These are phyloP conservation scores for Penicillium capsulatum DNA, from an alignment of 2,329 filamentous ascomycete genomes.

Conservation along the genomic window DNA sequence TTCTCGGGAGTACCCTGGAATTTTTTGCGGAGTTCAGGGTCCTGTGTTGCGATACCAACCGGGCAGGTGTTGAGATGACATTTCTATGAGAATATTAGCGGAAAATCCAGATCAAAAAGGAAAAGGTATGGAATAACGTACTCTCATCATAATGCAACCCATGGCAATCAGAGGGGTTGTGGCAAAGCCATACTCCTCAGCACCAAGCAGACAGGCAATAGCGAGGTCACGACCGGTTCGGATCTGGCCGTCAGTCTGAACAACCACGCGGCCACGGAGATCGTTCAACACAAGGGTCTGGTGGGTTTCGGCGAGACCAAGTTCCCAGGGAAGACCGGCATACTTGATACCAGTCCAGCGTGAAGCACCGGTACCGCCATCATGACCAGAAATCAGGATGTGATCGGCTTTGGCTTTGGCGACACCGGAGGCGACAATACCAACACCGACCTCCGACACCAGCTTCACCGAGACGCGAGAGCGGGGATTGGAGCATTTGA, in stretches of 20 bases:
- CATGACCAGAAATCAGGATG: conserved; percentile 93
- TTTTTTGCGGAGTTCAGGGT: conserved; percentile 90
- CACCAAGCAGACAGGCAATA: conserved; percentile 88
- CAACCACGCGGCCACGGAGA: conserved; percentile 87
- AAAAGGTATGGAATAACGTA: not conserved
- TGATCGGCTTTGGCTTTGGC: conserved; percentile 97
- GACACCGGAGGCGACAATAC: conserved; percentile 95
- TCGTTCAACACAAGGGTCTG: conserved; percentile 95
- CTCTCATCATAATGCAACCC: conserved; percentile 90
- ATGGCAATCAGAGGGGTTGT: conserved; percentile 93
- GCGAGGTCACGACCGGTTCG: conserved; percentile 90
- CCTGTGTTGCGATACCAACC: conserved; percentile 92
- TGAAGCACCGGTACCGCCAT: conserved; percentile 93
- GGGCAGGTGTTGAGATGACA: conserved; percentile 68
- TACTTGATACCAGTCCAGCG: conserved; percentile 98
- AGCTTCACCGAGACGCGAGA: conserved; percentile 94
- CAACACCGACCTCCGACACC: conserved; percentile 93
- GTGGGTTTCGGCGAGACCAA: conserved; percentile 94
- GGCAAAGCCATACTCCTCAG: conserved; percentile 97
- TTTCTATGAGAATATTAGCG: conserved; percentile 12
- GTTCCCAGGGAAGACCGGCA: conserved; percentile 91
- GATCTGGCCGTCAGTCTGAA: conserved; percentile 93
- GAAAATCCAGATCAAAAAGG: conserved; percentile 4
- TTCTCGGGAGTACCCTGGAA: conserved; percentile 91
- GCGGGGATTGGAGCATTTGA: conserved; percentile 93